Evolutionary conservation across 1,139 yeast genomes (phyloP), one percentile per base, ranked within the genome.

Genomic region (Entelexis paramagnoliae): DNA sequence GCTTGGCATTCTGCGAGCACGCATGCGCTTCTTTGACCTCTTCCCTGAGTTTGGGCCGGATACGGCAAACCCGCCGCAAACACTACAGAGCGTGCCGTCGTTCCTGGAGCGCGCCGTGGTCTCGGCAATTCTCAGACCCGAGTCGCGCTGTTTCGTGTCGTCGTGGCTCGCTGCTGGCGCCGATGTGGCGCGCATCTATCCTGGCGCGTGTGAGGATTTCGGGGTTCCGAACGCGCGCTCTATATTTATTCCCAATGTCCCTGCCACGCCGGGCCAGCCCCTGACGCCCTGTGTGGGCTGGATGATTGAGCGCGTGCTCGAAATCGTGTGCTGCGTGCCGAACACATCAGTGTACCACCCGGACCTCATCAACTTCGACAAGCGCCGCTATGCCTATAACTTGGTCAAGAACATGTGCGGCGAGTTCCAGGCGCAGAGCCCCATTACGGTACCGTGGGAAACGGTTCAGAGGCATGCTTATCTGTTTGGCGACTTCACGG

Each of bases 221-320:
- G 29, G 44, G 13, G 26, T 28, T 3, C 63, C 55, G 44, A 61
- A 50, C 71, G 46, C 53, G 16, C 45, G 48, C 13, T 42, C 50
- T 14, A 32, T 59, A 3, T 59, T 75, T 33, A 66, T 78, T 26
- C 77, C 80, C 19, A 69, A 68, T 44, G 58, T 68, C 29, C 61
- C 62, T 11, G 51, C 51, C 1, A 16, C 29, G 9, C 33, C 47
- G 6, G 48, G 53, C 11, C 48, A 39, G 32, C 67, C 72, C 2
- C 62, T 79, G 50, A 74, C 81, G n/a, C 94, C 96, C 2, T 89
- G 96, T 63, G 78, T 88, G 58, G 96, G 97, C 10, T 82, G 89
- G 88, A 66, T 79, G 49, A 64, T 77, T 16, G 80, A 78, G 58
- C 71, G 85, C 51, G 64, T 81, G 58, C 62, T 80, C 51, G 87